Evolutionary conservation across 495 filamentous ascomycete genomes (phyloP), one percentile per base, ranked within the genome.

Genomic region (Cladorrhinum samala): DNA sequence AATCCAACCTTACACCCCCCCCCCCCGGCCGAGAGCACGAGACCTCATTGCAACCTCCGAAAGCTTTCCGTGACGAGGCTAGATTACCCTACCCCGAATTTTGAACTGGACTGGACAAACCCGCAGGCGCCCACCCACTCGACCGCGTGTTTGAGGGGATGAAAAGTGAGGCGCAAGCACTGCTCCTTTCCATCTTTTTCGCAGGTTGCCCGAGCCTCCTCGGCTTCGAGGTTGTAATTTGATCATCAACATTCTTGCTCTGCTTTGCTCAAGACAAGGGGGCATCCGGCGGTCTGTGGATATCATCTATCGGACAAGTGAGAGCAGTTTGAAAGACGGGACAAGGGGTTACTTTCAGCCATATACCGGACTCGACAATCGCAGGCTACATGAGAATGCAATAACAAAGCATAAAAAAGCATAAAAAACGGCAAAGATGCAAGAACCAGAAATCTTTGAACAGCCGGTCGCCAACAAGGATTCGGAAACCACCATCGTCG

Each of bases 401-500:
- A n/a, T n/a, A n/a, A n/a, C n/a, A 33, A 33, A 33, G 27, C 5
- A 33, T 6, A 11, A 33, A 33, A 33, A 33, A 33, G 5, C 6
- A 33, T 5, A 33, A 6, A 33, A 11, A 11, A 33, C 27, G 27
- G 11, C 27, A 33, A 41, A 30, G 24, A 68, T 68, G 65, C 61
- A 67, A 39, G 67, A 69, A 37, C 67, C 67, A 20, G 61, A 65
- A 23, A 68, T 69, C 56, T 69, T 66, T 52, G 60, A 63, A 43
- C 63, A 64, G 56, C 65, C 67, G 19, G 58, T 69, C 27, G 54
- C 53, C 23, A 46, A 39, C 49, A 62, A 62, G 55, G 64, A 67
- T 43, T 46, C 52, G 27, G 61, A 67, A 17, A 49, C 59, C 24
- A 30, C 46, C 18, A 42, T 46, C 24, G 20, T 19, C 16, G 54